A percentile compares a stretch with the other conserved stretches of the same genome.
phyloP scores from a whole-genome alignment of 2,329 filamentous ascomycete genomes.

The Pseudonectria foliicola region DNA sequence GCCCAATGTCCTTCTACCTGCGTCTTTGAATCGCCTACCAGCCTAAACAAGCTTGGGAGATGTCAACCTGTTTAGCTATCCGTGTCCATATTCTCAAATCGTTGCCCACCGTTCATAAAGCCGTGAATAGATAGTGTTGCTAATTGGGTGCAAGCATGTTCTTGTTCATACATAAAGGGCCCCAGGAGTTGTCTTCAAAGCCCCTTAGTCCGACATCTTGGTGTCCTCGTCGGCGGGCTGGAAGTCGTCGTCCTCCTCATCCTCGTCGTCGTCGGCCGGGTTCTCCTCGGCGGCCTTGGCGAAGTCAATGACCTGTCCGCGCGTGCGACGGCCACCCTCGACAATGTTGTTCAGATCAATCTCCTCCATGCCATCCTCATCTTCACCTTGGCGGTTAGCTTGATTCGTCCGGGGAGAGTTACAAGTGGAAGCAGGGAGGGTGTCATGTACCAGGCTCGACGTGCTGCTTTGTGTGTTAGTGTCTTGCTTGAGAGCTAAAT shows the following conservation, averaged over 20 bases:
- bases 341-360: constrained; percentile 90
- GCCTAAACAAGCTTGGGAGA: no score
- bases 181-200: background rate
- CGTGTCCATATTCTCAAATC: no score
- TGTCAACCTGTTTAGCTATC: no score
- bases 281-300: constrained; percentile 80
- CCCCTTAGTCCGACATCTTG: constrained; percentile 49
- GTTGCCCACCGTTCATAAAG: no score
- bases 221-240: constrained; percentile 58
- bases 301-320: constrained; percentile 88
- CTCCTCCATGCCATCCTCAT: constrained; percentile 81
- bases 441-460: constrained; percentile 23
- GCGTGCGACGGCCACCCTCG: constrained; percentile 69
- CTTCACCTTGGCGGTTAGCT: constrained; percentile 39
- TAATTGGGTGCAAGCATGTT: no score
- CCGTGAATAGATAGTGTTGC: no score
- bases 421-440: constrained; percentile 1
- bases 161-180: background rate
- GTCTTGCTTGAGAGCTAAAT: constrained; percentile 1
- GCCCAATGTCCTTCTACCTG: no score
- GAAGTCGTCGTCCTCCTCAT: constrained; percentile 68
- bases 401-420: constrained; percentile 6
- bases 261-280: constrained; percentile 67
- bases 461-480: constrained; percentile 21
- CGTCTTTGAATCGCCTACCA: no score